A percentile compares a stretch with the other conserved stretches of the same genome.
phyloP scores from a whole-genome alignment of 1,284 basidiomycete species.

The Trichosporon sp. region DNA sequence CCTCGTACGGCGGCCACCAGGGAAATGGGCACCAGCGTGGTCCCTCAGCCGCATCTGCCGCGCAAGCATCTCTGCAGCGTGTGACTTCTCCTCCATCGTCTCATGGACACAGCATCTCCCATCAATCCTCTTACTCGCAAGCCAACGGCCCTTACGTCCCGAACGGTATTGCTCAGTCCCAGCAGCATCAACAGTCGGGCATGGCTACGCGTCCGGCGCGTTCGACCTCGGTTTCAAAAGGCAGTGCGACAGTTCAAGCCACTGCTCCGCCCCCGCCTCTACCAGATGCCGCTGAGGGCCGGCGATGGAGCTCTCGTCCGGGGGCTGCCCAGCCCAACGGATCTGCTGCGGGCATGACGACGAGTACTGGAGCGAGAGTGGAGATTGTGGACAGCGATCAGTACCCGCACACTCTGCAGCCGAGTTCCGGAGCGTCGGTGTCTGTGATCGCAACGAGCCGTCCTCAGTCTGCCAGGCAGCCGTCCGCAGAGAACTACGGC shows the following conservation, averaged over 20 bases:
- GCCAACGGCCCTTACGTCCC: neutral
- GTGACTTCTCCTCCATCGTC: constrained; percentile 8
- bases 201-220: neutral
- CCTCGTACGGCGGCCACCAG: neutral
- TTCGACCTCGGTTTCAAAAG: neutral
- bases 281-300: neutral
- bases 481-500: neutral
- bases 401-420: neutral
- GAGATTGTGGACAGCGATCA: neutral
- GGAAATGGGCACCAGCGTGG: neutral
- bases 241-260: neutral
- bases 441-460: neutral
- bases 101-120: constrained; percentile 2
- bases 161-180: neutral
- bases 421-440: neutral
- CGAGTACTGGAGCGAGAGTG: neutral
- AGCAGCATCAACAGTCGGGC: neutral
- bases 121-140: neutral
- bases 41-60: neutral
- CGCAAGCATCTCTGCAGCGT: neutral
- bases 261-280: neutral
- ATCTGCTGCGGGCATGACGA: neutral
- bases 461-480: neutral
- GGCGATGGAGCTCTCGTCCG: neutral
- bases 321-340: neutral